These are phyloP conservation scores for Aspergillus udagawae DNA, from an alignment of 2,329 filamentous ascomycete species.

Conservation along the genomic window DNA sequence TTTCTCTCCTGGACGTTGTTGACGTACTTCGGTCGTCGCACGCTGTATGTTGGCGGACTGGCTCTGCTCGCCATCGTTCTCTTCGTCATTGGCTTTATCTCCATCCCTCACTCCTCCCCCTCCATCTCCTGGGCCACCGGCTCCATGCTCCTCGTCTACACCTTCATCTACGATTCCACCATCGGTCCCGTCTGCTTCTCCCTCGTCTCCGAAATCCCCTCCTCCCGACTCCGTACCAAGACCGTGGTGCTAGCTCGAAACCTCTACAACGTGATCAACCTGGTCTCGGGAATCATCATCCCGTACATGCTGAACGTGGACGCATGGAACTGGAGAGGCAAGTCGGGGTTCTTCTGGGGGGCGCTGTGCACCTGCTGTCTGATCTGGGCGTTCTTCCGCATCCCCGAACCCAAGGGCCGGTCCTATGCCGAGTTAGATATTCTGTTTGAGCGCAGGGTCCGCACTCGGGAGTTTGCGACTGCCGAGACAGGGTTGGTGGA, in stretches of 20 bases:
- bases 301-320: conserved; percentile 90
- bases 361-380: conserved; percentile 77
- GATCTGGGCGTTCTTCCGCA: conserved; percentile 74
- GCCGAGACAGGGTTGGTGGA: neutral
- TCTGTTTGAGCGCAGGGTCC: conserved; percentile 70
- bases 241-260: conserved; percentile 83
- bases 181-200: conserved; percentile 90
- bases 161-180: conserved; percentile 77
- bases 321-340: conserved; percentile 86
- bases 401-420: conserved; percentile 75
- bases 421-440: conserved; percentile 84
- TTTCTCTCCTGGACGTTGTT: conserved; percentile 80
- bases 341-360: conserved; percentile 82
- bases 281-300: conserved; percentile 75
- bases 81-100: conserved; percentile 78
- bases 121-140: conserved; percentile 57
- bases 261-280: conserved; percentile 75
- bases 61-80: conserved; percentile 71
- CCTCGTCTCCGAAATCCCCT: conserved; percentile 78
- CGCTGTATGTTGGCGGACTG: conserved; percentile 72
- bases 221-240: conserved; percentile 80
- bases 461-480: conserved; percentile 63
- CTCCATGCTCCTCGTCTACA: conserved; percentile 80
- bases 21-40: conserved; percentile 68
- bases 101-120: conserved; percentile 51